Conservation (phyloP, 176 grass and related monocot genomes). For the Juncus effusus region DNA sequence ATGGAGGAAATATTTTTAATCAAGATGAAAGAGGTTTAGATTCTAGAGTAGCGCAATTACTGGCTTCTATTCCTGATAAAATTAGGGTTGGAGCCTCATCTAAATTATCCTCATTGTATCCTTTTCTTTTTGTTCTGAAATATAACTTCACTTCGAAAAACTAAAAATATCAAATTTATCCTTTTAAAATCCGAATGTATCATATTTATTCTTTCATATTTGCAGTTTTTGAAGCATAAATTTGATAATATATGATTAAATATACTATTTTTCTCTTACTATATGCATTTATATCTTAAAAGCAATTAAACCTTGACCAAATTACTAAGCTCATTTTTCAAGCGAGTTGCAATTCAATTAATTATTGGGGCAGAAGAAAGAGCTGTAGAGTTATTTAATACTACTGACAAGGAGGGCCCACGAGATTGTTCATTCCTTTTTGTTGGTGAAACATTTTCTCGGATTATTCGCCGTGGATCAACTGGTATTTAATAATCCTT, state of each 20-base stretch:
- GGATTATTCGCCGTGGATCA: conserved; percentile 83
- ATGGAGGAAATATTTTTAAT: conserved; percentile 29
- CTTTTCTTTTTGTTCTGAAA: conserved; percentile 17
- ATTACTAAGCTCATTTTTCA: conserved; percentile 73
- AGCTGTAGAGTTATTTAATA: conserved; percentile 29
- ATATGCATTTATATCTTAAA: no score
- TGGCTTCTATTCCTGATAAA: conserved; percentile 97
- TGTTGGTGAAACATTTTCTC: conserved; percentile 82
- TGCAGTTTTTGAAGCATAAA: conserved; percentile 4
- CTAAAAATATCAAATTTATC: neutral
- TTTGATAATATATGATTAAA: conserved; percentile 15
- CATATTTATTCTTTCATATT: conserved; percentile 8
- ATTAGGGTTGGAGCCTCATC: conserved; percentile 46
- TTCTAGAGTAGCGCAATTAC: conserved; percentile 61
- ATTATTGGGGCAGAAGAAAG: conserved; percentile 61
- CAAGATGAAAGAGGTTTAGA: conserved; percentile 41
- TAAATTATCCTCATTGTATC: conserved; percentile 64
- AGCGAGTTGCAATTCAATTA: conserved; percentile 58
- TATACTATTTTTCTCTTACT: no score
- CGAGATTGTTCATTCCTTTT: conserved; percentile 48
- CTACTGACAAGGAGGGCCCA: conserved; percentile 27
- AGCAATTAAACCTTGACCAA: conserved; percentile 31
- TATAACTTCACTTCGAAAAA: neutral
- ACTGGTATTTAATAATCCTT: conserved; percentile 42
- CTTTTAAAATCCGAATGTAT: neutral